phyloP scores from a whole-genome alignment of 345 rosid genomes.

The Zanthoxylum bungeanum region DNA sequence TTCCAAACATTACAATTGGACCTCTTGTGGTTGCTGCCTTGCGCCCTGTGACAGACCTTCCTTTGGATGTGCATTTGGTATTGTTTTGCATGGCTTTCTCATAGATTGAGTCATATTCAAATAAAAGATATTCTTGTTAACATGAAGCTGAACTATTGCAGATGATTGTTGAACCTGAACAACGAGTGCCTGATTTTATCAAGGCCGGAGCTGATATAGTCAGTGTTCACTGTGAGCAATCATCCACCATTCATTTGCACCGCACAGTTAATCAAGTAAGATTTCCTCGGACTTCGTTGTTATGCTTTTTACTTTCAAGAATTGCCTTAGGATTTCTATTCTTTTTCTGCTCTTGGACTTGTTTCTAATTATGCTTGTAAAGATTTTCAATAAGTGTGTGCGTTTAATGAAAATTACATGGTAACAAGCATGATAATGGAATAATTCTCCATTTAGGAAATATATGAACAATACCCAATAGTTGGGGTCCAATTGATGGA shows the following conservation, averaged over 20 bases:
- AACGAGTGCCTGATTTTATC: slow-evolving; percentile 89
- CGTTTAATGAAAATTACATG: background rate
- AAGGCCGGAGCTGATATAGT: slow-evolving; percentile 99
- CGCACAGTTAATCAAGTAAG: slow-evolving; percentile 76
- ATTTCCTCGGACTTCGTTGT: background rate
- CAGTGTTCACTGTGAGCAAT: slow-evolving; percentile 94
- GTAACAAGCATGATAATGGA: background rate
- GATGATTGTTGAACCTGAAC: slow-evolving; percentile 99
- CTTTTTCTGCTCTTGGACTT: background rate
- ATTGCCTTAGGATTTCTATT: background rate
- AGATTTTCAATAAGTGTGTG: background rate
- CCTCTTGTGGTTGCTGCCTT: slow-evolving; percentile 93
- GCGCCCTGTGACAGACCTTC: slow-evolving; percentile 93
- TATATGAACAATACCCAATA: background rate
- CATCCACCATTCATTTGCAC: slow-evolving; percentile 96
- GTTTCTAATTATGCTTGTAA: background rate
- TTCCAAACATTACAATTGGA: slow-evolving; percentile 97
- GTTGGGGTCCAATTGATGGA: background rate
- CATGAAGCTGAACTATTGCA: slow-evolving; percentile 27
- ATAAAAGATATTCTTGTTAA: slow-evolving; percentile 6
- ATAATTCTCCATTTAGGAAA: background rate
- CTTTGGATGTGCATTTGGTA: slow-evolving; percentile 97
- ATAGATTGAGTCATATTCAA: background rate
- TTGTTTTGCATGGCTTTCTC: slow-evolving; percentile 12
- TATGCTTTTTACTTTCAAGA: background rate